Conservation (phyloP, 2,329 filamentous ascomycete species). For the Fusarium chuoi region DNA sequence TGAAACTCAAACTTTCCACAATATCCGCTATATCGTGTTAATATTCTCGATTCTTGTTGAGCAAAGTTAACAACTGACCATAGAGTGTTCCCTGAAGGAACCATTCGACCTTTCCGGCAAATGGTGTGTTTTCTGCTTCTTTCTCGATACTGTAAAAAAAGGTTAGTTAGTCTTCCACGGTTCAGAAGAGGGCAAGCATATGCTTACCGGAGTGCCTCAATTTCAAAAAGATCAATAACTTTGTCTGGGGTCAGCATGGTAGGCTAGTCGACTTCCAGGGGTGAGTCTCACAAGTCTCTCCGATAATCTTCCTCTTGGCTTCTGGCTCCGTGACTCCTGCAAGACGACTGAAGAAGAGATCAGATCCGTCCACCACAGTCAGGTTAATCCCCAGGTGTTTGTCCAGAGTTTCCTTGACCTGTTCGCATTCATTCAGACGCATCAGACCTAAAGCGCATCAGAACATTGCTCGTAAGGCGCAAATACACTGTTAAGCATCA, state of each 20-base stretch:
- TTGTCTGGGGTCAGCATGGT: neutral
- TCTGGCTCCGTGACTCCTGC: neutral
- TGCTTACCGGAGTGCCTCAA: neutral
- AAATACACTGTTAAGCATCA: neutral
- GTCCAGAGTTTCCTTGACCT: neutral
- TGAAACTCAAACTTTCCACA: slow-evolving; percentile 22
- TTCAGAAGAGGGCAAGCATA: neutral
- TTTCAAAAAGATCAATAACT: neutral
- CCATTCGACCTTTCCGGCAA: neutral
- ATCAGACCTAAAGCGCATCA: neutral
- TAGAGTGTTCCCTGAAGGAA: neutral
- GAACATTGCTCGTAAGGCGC: neutral
- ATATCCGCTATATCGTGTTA: neutral
- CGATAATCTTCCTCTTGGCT: neutral
- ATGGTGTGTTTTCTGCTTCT: neutral
- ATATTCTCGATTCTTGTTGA: neutral
- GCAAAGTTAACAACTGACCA: neutral
- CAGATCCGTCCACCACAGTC: neutral
- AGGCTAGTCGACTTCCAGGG: neutral
- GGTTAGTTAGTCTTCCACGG: neutral
- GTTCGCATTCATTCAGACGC: neutral
- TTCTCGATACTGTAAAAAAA: neutral
- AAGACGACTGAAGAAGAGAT: neutral
- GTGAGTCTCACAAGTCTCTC: slow-evolving; percentile 8
- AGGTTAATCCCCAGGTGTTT: neutral